Conservation (phyloP, 192 early-diverging fungal genomes). For the Pecoramyces ruminantium region DNA sequence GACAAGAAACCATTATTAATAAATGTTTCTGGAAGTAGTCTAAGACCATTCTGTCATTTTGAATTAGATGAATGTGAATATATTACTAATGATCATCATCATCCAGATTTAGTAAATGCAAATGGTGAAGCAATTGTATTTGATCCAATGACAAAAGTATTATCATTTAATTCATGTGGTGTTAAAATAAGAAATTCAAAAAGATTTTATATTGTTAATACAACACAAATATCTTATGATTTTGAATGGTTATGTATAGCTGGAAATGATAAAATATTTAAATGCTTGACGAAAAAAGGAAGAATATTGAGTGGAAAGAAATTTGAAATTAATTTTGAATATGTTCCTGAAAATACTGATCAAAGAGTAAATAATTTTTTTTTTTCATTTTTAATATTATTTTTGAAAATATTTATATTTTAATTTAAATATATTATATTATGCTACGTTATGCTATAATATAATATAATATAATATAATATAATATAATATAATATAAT, state of each 20-base stretch:
- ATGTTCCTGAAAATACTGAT: constrained; percentile 27
- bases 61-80: constrained; percentile 42
- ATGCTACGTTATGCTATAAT: no score
- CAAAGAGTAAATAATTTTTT: constrained; percentile 17
- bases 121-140: constrained; percentile 19
- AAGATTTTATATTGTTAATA: constrained; percentile 38
- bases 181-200: constrained; percentile 29
- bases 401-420: no score
- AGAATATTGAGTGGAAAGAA: constrained; percentile 26
- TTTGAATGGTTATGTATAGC: constrained; percentile 24
- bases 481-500: no score
- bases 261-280: constrained; percentile 17
- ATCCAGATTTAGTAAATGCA: constrained; percentile 7
- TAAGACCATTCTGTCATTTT: constrained; percentile 47
- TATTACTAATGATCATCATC: constrained; percentile 19
- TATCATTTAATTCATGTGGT: constrained; percentile 36
- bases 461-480: no score
- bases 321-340: constrained; percentile 37
- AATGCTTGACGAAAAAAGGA: constrained; percentile 26
- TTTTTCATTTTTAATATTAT: no score
- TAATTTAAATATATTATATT: no score
- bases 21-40: constrained; percentile 14
- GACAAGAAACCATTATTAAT: constrained; percentile 18
- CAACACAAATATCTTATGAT: constrained; percentile 23
- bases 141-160: constrained; percentile 26